phyloP scores from a whole-genome alignment of 768 basidiomycete genomes.

The Russula ochroleuca region DNA sequence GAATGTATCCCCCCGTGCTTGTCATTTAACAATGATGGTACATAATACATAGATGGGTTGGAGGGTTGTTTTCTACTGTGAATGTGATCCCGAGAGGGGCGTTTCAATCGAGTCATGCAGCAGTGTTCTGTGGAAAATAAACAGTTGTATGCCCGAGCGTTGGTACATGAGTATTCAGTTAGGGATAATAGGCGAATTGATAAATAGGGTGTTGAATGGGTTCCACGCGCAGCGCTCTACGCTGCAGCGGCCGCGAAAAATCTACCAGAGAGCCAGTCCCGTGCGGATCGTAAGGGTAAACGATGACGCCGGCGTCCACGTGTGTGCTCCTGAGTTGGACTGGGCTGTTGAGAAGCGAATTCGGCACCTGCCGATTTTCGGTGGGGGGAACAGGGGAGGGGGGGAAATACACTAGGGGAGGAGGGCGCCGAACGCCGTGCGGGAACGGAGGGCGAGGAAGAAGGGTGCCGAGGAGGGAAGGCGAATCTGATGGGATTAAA shows the following conservation, averaged over 20 bases:
- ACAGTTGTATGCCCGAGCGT: constrained; percentile 17
- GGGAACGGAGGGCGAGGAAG: constrained; percentile 25
- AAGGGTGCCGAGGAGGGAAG: constrained; percentile 33
- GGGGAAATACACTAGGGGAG: constrained; percentile 21
- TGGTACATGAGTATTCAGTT: constrained; percentile 18
- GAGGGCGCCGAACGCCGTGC: constrained; percentile 27
- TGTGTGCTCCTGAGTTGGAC: constrained; percentile 18
- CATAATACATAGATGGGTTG: constrained; percentile 25
- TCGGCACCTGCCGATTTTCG: constrained; percentile 13
- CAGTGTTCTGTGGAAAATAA: constrained; percentile 22
- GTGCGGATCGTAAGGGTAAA: constrained; percentile 34
- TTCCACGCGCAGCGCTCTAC: constrained; percentile 22
- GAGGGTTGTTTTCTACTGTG: constrained; percentile 21
- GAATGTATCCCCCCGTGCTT: constrained; percentile 18
- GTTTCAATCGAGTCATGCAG: not conserved
- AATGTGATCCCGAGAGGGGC: constrained; percentile 13
- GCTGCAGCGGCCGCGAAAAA: constrained; percentile 32
- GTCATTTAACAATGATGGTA: constrained; percentile 22
- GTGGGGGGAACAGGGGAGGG: constrained; percentile 16
- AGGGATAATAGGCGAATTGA: constrained; percentile 12
- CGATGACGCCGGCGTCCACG: constrained; percentile 32
- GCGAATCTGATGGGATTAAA: constrained; percentile 36
- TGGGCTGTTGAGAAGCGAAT: constrained; percentile 17
- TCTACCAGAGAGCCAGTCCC: constrained; percentile 36
- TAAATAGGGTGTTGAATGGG: constrained; percentile 19